These are phyloP conservation scores for Tolypocladium ophioglossoides DNA, from an alignment of 2,329 filamentous ascomycete species.

Conservation along the genomic window DNA sequence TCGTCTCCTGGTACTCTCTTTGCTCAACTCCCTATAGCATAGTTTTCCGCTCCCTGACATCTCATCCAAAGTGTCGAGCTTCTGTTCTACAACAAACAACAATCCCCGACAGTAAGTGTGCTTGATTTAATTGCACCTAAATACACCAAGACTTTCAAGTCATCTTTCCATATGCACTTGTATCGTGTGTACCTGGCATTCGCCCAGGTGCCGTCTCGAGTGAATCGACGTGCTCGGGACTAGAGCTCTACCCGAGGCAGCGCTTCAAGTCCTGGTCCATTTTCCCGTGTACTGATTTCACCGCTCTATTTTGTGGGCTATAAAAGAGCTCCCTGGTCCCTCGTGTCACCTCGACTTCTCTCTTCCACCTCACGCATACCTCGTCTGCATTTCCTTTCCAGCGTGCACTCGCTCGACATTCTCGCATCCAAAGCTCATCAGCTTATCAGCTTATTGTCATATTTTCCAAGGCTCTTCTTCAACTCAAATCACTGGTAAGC, in stretches of 20 bases:
- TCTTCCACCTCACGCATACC: neutral
- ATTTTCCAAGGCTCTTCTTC: neutral
- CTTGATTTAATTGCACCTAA: neutral
- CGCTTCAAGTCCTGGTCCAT: neutral
- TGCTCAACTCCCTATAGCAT: neutral
- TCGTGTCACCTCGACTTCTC: neutral
- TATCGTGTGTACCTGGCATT: neutral
- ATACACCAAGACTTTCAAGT: neutral
- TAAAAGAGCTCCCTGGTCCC: neutral
- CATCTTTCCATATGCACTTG: neutral
- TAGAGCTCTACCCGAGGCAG: neutral
- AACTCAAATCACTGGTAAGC: neutral
- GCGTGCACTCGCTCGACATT: neutral
- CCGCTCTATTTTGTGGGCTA: neutral
- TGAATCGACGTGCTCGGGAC: neutral
- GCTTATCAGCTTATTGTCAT: neutral
- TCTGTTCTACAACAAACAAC: neutral
- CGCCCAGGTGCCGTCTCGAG: neutral
- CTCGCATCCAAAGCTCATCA: neutral
- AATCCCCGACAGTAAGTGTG: neutral
- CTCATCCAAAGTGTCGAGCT: neutral
- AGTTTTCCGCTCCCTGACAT: neutral
- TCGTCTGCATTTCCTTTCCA: too few relatives aligned
- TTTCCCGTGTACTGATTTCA: neutral
- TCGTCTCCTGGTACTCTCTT: too few relatives aligned